Percentiles rank a stretch among this genome's conserved stretches.
These are phyloP conservation scores for Diversispora eburnea DNA, from an alignment of 192 early-diverging fungal species.

Conservation along the genomic window DNA sequence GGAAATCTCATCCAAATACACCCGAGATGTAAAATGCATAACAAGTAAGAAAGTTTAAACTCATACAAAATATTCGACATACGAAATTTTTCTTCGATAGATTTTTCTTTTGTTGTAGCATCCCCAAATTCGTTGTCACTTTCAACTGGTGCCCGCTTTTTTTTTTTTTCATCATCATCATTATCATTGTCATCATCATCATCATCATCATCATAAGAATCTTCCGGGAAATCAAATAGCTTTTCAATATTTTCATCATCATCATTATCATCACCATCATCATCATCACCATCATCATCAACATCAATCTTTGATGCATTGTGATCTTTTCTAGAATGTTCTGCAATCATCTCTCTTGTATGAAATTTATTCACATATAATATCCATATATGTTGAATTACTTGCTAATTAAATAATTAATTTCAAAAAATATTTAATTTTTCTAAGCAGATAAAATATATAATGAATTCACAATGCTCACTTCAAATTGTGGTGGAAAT, in stretches of 20 bases:
- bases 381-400: constrained; percentile 22
- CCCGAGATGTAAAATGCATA: constrained; percentile 14
- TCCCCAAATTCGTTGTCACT: neutral
- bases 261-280: neutral
- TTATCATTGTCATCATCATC: neutral
- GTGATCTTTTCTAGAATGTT: neutral
- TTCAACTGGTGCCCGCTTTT: neutral
- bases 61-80: neutral
- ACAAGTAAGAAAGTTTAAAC: neutral
- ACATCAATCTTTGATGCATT: neutral
- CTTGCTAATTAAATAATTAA: neutral
- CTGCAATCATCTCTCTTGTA: too few species aligned
- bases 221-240: neutral
- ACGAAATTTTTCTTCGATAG: neutral
- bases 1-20: constrained; percentile 23
- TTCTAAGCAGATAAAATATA: neutral
- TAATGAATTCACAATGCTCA: neutral
- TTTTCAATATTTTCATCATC: constrained; percentile 12
- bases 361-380: constrained; percentile 18
- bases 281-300: neutral
- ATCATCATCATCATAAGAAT: neutral
- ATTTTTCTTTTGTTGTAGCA: neutral
- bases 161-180: neutral
- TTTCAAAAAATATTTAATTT: neutral
- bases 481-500: constrained; percentile 15